phyloP scores from a whole-genome alignment of 441 rosid species.

The Syzygium syzygioides region DNA sequence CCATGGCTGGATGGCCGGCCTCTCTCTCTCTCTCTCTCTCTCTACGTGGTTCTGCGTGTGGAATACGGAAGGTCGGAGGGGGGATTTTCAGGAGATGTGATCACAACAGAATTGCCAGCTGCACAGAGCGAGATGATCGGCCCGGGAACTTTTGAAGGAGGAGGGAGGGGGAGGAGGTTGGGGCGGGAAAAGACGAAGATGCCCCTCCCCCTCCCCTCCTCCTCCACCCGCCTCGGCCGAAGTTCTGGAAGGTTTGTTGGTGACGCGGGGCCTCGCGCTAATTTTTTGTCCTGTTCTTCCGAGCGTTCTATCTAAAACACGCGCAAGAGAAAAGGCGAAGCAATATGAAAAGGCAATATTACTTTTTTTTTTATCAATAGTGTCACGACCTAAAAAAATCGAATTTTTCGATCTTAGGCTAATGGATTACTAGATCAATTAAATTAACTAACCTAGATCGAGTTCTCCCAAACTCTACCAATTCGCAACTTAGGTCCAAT shows the following conservation, averaged over 20 bases:
- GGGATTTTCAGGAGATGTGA: no score
- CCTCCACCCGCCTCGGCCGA: background rate
- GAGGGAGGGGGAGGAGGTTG: background rate
- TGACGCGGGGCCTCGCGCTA: background rate
- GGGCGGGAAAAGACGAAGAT: background rate
- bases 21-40: background rate
- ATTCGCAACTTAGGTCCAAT: no score
- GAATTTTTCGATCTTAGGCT: no score
- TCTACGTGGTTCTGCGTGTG: background rate
- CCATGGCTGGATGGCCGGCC: conserved; percentile 19
- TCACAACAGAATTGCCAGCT: background rate
- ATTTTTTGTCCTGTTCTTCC: background rate
- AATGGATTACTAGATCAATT: no score
- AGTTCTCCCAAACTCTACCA: no score
- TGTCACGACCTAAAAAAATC: no score
- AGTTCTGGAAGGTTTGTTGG: background rate
- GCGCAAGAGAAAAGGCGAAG: background rate
- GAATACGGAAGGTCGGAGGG: background rate
- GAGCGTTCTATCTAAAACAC: background rate
- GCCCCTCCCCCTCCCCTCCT: background rate
- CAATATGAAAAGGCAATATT: background rate
- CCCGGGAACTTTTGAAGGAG: background rate
- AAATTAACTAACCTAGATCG: no score
- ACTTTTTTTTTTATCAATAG: no score
- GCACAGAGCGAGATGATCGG: background rate